Percentiles rank a stretch among this genome's conserved stretches.
phyloP scores from a whole-genome alignment of 2,329 filamentous ascomycete species.

The Blastomyces silverae region DNA sequence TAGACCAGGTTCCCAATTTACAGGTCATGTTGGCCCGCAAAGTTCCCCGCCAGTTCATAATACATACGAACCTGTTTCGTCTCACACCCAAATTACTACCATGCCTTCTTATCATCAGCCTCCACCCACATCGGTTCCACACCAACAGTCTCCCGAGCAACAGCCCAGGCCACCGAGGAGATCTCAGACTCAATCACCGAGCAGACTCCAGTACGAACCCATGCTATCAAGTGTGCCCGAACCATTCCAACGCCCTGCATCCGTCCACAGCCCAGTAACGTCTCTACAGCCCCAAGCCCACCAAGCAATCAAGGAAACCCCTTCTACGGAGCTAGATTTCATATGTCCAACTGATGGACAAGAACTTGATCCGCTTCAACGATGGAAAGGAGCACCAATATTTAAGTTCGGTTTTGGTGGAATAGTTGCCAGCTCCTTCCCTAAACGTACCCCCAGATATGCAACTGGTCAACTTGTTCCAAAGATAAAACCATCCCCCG shows the following conservation, averaged over 20 bases:
- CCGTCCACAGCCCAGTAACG: conserved; percentile 44
- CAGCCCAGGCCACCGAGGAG: conserved; percentile 41
- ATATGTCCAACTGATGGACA: conserved; percentile 52
- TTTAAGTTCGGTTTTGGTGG: conserved; percentile 87
- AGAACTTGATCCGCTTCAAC: conserved; percentile 65
- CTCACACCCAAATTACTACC: not conserved
- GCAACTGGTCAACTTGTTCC: conserved; percentile 64
- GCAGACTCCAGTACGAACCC: conserved; percentile 47
- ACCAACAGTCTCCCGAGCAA: not conserved
- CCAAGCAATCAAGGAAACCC: conserved; percentile 34
- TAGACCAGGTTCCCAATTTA: not conserved
- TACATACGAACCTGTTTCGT: conserved; percentile 1
- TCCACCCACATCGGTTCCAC: not conserved
- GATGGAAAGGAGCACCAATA: conserved; percentile 85
- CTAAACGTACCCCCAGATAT: conserved; percentile 81
- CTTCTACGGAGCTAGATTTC: conserved; percentile 49
- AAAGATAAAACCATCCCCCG: conserved; percentile 72
- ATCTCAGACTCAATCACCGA: conserved; percentile 55
- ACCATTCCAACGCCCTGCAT: conserved; percentile 48
- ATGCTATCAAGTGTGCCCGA: conserved; percentile 40
- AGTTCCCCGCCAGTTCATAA: not conserved
- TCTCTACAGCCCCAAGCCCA: conserved; percentile 27
- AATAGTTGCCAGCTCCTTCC: conserved; percentile 73
- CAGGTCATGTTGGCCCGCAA: not conserved
- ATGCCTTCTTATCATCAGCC: not conserved